Conservation (phyloP, 2,329 filamentous ascomycete species). For the Stemphylium lycopersici region DNA sequence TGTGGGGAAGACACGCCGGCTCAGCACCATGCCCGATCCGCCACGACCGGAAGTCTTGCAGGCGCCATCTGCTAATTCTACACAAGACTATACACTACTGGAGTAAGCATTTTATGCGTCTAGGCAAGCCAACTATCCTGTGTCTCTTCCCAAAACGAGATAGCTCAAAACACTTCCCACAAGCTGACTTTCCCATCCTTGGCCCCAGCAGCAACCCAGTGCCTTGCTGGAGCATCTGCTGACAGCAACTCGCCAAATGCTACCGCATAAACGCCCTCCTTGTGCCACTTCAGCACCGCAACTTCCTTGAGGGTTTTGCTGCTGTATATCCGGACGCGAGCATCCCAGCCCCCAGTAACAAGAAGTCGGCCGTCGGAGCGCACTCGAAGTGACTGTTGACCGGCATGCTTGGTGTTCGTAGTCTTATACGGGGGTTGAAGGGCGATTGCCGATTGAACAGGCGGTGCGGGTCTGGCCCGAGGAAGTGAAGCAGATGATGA, state of each 20-base stretch:
- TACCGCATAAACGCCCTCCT: conserved; percentile 81
- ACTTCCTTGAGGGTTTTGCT: conserved; percentile 81
- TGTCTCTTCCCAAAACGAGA: neutral
- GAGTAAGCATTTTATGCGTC: no score
- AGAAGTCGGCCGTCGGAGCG: conserved; percentile 83
- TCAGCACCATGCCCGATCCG: conserved; percentile 13
- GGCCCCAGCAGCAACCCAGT: conserved; percentile 89
- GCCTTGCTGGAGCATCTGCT: conserved; percentile 43
- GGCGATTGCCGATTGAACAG: conserved; percentile 6
- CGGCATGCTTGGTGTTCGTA: conserved; percentile 82
- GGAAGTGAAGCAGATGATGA: conserved; percentile 12
- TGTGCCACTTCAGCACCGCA: conserved; percentile 93
- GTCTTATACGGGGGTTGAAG: conserved; percentile 60
- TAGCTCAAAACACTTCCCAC: conserved; percentile 80
- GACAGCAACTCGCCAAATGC: conserved; percentile 65
- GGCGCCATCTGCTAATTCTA: neutral
- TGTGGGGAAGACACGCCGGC: conserved; percentile 23
- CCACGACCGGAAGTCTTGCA: neutral
- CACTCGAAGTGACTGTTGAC: conserved; percentile 80
- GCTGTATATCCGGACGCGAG: conserved; percentile 79
- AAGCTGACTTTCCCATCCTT: conserved; percentile 96
- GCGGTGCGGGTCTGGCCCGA: conserved; percentile 12
- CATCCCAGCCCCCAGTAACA: conserved; percentile 93
- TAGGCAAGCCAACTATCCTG: no score
- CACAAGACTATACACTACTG: neutral